Evolutionary conservation across 2,329 filamentous ascomycete genomes (phyloP), one percentile per base, ranked within the genome.

Genomic region (Aspergillus amoenus): DNA sequence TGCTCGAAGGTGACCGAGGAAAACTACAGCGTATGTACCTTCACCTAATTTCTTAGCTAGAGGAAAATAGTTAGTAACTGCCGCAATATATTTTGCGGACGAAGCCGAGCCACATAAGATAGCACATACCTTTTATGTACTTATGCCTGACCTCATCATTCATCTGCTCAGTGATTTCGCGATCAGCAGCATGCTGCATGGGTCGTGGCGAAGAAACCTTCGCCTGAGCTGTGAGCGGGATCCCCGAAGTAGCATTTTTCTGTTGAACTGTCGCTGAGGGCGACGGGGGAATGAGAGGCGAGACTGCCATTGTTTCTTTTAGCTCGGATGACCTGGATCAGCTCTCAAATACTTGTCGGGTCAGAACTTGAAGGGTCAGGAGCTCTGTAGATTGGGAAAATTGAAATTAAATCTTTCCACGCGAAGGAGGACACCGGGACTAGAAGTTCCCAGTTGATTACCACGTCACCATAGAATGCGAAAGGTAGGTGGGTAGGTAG

Each of bases 21-120:
- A 97, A 69, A 99, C 94, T 68, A 95, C 88, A 72, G 94, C 94
- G 74, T 99, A 99, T 62, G 94, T 97, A 79, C 94, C 94, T 76
- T 96, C 91, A 73, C 94, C 94, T 59, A 99, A 85, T 71, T 94
- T 94, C 73, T 90, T 92, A 69, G 91, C 90, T 91, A 64, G 11
- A 32, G 27, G 34, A n/a, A 44, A 3, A 44, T 4, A 11, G 40
- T 39, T 22, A 32, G 40, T 34, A 13, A 18, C 41, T n/a, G 40
- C 37, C 17, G 6, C 8, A 44, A 43, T 5, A 42, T 18, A 22
- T 30, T 17, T 30, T n/a, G 43, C 24, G 43, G 22, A 8, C n/a
- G 17, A 45, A 42, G 24, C 22, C n/a, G 17, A 48, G 47, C 44
- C 15, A 44, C 15, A 18, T 44, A 27, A 13, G 13, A 40, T 30